phyloP scores from a whole-genome alignment of 1,139 yeast species.

The Debaryomyces subglobosus region DNA sequence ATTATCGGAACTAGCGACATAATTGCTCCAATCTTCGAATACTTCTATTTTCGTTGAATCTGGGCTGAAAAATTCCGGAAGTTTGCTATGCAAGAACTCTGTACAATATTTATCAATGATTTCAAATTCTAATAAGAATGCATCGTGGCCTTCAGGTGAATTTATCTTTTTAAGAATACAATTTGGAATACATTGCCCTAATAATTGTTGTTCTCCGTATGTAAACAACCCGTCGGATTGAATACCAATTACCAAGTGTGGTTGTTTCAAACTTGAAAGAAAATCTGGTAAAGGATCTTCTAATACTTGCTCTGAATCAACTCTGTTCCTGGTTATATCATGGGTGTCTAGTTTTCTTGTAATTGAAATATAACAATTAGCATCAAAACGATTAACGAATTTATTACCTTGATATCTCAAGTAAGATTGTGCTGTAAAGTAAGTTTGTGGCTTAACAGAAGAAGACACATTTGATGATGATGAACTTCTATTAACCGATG shows the following conservation, averaged over 20 bases:
- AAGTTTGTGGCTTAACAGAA: conserved; percentile 67
- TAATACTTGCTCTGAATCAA: conserved; percentile 28
- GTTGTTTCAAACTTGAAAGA: conserved; percentile 62
- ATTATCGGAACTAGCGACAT: conserved; percentile 40
- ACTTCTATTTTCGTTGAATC: conserved; percentile 49
- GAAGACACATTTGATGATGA: conserved; percentile 5
- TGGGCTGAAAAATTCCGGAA: conserved; percentile 58
- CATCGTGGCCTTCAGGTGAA: conserved; percentile 99
- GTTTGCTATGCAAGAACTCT: conserved; percentile 59
- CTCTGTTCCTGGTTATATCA: conserved; percentile 83
- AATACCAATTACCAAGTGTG: conserved; percentile 85
- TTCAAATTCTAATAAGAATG: conserved; percentile 86
- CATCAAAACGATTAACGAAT: conserved; percentile 87
- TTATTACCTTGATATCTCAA: conserved; percentile 91
- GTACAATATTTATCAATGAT: conserved; percentile 73
- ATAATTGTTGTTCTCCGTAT: conserved; percentile 82
- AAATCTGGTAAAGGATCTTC: conserved; percentile 46
- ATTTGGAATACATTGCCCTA: conserved; percentile 76
- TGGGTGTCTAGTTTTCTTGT: conserved; percentile 94
- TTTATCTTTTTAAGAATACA: conserved; percentile 69
- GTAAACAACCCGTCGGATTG: conserved; percentile 93
- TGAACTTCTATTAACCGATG: conserved; percentile 15
- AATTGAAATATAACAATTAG: conserved; percentile 92
- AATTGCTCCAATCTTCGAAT: conserved; percentile 55
- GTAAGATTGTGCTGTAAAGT: conserved; percentile 93